Evolutionary conservation across 2,329 filamentous ascomycete species (phyloP).

Genomic region (Paraphoma sp.): DNA sequence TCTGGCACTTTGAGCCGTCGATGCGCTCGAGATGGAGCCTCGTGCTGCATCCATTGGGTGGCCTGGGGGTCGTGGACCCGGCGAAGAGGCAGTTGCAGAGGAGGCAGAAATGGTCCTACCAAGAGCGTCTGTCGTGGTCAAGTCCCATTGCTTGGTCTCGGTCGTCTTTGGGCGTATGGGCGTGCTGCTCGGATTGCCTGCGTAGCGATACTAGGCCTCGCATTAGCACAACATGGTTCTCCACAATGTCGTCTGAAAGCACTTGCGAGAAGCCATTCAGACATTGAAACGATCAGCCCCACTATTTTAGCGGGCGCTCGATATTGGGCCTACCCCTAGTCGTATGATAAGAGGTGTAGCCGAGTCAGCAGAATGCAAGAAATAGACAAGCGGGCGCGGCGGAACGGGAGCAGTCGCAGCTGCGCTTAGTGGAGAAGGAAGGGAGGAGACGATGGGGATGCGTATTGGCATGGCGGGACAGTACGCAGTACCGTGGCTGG

Average conservation of each 20-base stretch:
- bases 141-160: constrained; percentile 46
- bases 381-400: constrained; percentile 8
- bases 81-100: constrained; percentile 25
- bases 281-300: constrained; percentile 43
- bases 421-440: constrained; percentile 5
- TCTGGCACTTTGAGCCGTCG: constrained; percentile 39
- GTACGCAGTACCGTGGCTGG: constrained; percentile 8
- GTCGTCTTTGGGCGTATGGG: constrained; percentile 38
- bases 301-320: constrained; percentile 45
- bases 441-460: constrained; percentile 5
- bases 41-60: constrained; percentile 45
- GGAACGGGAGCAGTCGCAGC: constrained; percentile 17
- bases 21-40: constrained; percentile 48
- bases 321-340: constrained; percentile 41
- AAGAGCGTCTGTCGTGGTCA: constrained; percentile 43
- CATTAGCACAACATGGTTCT: constrained; percentile 17
- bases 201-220: constrained; percentile 42
- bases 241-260: constrained; percentile 12
- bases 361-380: constrained; percentile 23
- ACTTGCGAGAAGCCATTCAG: constrained; percentile 46
- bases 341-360: constrained; percentile 31
- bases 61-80: constrained; percentile 18
- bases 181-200: constrained; percentile 32
- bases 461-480: constrained; percentile 15
- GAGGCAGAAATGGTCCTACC: constrained; percentile 43